Evolutionary conservation across 2,329 filamentous ascomycete genomes (phyloP).

Genomic region (Colletotrichum liaoningense): DNA sequence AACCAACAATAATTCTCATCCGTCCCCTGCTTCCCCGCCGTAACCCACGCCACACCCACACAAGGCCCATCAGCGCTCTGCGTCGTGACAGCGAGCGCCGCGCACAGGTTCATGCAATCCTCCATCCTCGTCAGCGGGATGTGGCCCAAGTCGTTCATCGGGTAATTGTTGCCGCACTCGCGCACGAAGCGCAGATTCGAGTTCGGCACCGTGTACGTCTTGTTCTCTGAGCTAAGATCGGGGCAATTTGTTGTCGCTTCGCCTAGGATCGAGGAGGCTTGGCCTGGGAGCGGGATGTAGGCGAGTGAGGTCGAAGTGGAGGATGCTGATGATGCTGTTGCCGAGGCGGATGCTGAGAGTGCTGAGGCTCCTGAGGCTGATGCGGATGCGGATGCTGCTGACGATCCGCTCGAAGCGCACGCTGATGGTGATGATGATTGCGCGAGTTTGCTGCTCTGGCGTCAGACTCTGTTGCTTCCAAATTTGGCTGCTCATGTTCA

Average conservation of each 20-base stretch:
- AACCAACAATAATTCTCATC: slow-evolving; percentile 38
- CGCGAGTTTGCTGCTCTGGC: slow-evolving; percentile 2
- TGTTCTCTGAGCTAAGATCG: not conserved
- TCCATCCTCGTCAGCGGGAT: slow-evolving; percentile 38
- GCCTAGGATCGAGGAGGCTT: not conserved
- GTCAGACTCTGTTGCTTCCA: not conserved
- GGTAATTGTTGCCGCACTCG: slow-evolving; percentile 37
- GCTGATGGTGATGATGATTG: not conserved
- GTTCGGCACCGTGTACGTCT: slow-evolving; percentile 36
- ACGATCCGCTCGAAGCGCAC: not conserved
- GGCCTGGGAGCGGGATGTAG: not conserved
- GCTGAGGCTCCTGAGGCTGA: not conserved
- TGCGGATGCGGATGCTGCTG: not conserved
- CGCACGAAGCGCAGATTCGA: slow-evolving; percentile 37
- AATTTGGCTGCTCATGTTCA: not conserved
- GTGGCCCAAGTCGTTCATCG: slow-evolving; percentile 35
- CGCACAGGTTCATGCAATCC: slow-evolving; percentile 40
- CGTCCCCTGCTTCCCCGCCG: slow-evolving; percentile 36
- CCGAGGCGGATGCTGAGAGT: not conserved
- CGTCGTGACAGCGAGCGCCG: slow-evolving; percentile 37
- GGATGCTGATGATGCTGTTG: not conserved
- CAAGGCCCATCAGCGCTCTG: slow-evolving; percentile 36
- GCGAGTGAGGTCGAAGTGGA: not conserved
- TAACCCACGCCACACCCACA: slow-evolving; percentile 39
- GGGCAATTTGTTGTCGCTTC: not conserved